A percentile compares a stretch with the other conserved stretches of the same genome.
Evolutionary conservation across 805 yeast genomes (phyloP).

Genomic region (Pichia thaimueangensis): DNA sequence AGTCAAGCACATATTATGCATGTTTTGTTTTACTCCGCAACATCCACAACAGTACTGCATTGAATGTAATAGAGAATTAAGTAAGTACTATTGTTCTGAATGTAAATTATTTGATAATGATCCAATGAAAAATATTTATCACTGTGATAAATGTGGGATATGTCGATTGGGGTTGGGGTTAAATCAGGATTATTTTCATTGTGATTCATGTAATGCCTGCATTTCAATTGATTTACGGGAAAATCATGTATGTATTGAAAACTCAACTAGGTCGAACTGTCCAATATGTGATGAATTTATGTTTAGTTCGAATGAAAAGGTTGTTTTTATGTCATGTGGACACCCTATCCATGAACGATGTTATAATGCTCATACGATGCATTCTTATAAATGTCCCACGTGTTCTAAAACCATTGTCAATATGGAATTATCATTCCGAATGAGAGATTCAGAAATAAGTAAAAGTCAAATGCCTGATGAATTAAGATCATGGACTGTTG

Average conservation of each 20-base stretch:
- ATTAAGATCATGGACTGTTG: conserved; percentile 65
- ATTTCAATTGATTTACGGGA: conserved; percentile 70
- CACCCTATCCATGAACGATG: conserved; percentile 89
- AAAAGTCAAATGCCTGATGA: conserved; percentile 78
- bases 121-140: conserved; percentile 72
- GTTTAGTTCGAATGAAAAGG: conserved; percentile 75
- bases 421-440: conserved; percentile 84
- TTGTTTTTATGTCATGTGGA: conserved; percentile 90
- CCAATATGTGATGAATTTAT: conserved; percentile 90
- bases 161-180: conserved; percentile 86
- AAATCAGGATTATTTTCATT: conserved; percentile 86
- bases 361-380: conserved; percentile 73
- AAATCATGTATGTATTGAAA: conserved; percentile 77
- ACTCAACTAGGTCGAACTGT: conserved; percentile 85
- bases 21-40: conserved; percentile 74
- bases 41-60: conserved; percentile 63
- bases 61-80: conserved; percentile 60
- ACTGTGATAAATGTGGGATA: conserved; percentile 88
- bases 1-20: conserved; percentile 69
- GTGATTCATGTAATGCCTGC: conserved; percentile 85
- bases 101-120: conserved; percentile 85
- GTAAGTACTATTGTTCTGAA: conserved; percentile 67
- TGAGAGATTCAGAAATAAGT: conserved; percentile 75
- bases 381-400: conserved; percentile 85
- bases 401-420: conserved; percentile 80